Percentiles rank a stretch among this genome's conserved stretches.
phyloP scores from a whole-genome alignment of 768 basidiomycete species.

The Boletus rubescentipes region DNA sequence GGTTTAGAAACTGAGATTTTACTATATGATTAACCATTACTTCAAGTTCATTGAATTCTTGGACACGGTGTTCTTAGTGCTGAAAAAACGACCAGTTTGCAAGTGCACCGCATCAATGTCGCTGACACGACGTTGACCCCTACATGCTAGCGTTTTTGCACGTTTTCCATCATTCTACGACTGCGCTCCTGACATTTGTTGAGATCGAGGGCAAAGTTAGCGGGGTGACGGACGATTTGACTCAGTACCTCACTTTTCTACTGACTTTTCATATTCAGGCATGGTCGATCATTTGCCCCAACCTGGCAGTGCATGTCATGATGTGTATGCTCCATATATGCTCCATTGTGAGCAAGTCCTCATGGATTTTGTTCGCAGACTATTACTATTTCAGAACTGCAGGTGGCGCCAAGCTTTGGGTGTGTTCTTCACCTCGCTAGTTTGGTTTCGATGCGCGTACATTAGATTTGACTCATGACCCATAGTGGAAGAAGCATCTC shows the following conservation, averaged over 20 bases:
- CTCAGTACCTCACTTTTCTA: neutral
- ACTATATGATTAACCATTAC: slow-evolving; percentile 97
- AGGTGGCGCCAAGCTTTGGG: slow-evolving; percentile 42
- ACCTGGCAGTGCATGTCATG: slow-evolving; percentile 87
- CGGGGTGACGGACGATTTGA: slow-evolving; percentile 49
- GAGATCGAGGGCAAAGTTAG: slow-evolving; percentile 88
- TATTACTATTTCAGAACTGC: slow-evolving; percentile 99
- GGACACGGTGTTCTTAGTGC: slow-evolving; percentile 92
- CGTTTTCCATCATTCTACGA: slow-evolving; percentile 97
- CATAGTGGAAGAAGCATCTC: slow-evolving; percentile 28
- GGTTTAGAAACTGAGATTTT: slow-evolving; percentile 79
- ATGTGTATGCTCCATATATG: slow-evolving; percentile 70
- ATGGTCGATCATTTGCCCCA: slow-evolving; percentile 87
- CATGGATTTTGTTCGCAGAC: slow-evolving; percentile 47
- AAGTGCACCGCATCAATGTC: slow-evolving; percentile 27
- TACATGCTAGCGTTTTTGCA: slow-evolving; percentile 78
- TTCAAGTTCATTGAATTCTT: slow-evolving; percentile 95
- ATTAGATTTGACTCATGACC: neutral
- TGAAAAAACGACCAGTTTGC: slow-evolving; percentile 98
- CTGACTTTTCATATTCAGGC: slow-evolving; percentile 50
- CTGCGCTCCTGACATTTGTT: slow-evolving; percentile 87
- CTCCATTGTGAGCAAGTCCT: neutral
- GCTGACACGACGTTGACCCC: neutral
- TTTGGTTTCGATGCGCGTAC: neutral
- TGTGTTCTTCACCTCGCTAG: neutral